A percentile compares a stretch with the other conserved stretches of the same genome.
phyloP scores from a whole-genome alignment of 768 basidiomycete species.

The Boletus huronensis region DNA sequence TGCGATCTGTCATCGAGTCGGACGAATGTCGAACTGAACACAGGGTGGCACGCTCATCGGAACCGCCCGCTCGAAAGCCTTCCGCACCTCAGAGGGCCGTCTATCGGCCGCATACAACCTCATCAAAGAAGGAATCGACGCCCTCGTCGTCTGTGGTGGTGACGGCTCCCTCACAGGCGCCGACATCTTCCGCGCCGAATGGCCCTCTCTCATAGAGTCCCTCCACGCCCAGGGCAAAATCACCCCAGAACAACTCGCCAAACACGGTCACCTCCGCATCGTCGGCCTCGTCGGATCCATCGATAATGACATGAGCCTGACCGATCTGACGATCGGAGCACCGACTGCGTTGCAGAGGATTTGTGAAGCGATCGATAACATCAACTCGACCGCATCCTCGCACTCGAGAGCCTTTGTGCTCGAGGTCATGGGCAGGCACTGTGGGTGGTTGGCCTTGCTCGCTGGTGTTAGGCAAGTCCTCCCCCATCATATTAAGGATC shows the following conservation, averaged over 20 bases:
- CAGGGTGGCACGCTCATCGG: conserved; percentile 95
- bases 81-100: conserved; percentile 86
- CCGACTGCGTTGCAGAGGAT: conserved; percentile 94
- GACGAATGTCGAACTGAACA: neutral
- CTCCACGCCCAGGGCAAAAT: conserved; percentile 74
- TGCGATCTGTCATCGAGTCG: neutral
- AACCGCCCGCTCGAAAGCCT: conserved; percentile 82
- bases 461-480: conserved; percentile 79
- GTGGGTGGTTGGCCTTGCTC: conserved; percentile 96
- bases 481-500: neutral
- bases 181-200: conserved; percentile 89
- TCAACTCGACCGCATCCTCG: conserved; percentile 93
- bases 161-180: conserved; percentile 97
- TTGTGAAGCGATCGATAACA: conserved; percentile 97
- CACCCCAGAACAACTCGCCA: conserved; percentile 63
- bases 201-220: conserved; percentile 78
- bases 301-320: conserved; percentile 99
- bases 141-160: conserved; percentile 94
- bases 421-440: conserved; percentile 99
- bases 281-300: conserved; percentile 99
- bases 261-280: conserved; percentile 84
- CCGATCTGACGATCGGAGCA: conserved; percentile 95
- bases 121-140: conserved; percentile 95
- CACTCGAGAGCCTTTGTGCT: conserved; percentile 98
- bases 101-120: conserved; percentile 86